Base-by-base conservation (phyloP, 495 filamentous ascomycete genomes). In the Lepidopterella palustris region DNA sequence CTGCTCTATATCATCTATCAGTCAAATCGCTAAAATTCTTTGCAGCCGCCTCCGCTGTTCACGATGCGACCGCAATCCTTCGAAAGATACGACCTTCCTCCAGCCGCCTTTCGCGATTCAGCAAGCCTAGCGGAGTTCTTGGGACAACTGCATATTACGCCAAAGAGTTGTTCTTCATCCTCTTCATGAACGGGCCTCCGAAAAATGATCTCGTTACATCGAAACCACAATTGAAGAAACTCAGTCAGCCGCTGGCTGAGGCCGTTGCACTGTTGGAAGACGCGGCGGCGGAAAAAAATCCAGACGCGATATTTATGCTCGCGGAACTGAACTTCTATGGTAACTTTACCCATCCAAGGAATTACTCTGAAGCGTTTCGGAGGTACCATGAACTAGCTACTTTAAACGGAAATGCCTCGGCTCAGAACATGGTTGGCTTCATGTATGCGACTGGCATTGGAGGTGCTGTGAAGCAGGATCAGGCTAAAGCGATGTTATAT, bases 261-360 rank as follows among this genome's bases (percentile, higher is more conserved):
- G 91, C 89, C 1, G 87, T 95, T 35, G 78, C 79, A 53, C 79
- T 92, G 47, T 78, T 99, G 55, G 81, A 89, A 66, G 77, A 82
- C 39, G 89, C 95, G 23, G 88, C 89, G 27, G 74, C 82, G 25
- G 76, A 86, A 59, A 85, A 87, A 56, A 88, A 93, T 68, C 77
- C 89, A 2, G 93, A 97, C 72, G 95, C 95, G 24, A 85, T 97
- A 49, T 96, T 86, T 70, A 77, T 95, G 18, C 77, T 99, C 18
- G 95, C 89, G 29, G 89, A 97, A 73, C 87, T 97, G 84, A 96
- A 91, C 71, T 96, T 97, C 72, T 90, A 93, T 70, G 95, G 93
- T 71, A 96, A 97, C 72, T 97, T 83, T 73, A 85, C 90, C 5
- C 81, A 97, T 71, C 92, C 93, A 2, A 80, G 85, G 55, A 84